These are phyloP conservation scores for Hirschfeldia incana DNA, from an alignment of 345 rosid species.

Conservation along the genomic window DNA sequence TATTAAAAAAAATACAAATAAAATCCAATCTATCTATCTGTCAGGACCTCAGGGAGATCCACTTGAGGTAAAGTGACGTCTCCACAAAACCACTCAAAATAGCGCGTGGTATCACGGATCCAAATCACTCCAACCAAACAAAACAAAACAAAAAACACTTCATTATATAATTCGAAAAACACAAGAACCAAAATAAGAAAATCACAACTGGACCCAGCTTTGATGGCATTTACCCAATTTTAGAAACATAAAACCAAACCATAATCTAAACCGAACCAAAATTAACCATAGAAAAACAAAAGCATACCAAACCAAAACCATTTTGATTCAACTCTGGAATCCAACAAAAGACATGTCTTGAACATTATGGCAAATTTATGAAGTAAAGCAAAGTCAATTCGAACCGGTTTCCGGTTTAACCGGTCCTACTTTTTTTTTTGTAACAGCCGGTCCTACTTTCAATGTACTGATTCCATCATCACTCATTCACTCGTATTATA, in stretches of 20 bases:
- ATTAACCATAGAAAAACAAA: background rate
- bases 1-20: background rate
- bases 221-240: slow-evolving; percentile 25
- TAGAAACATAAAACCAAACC: background rate
- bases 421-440: background rate
- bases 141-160: slow-evolving; percentile 25
- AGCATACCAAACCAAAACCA: background rate
- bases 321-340: background rate
- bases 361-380: background rate
- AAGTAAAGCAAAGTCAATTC: background rate
- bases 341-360: background rate
- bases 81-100: slow-evolving; percentile 36
- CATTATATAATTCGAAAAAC: slow-evolving; percentile 15
- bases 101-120: slow-evolving; percentile 33
- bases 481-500: slow-evolving; percentile 9
- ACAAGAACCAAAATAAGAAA: background rate
- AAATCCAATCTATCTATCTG: slow-evolving; percentile 39
- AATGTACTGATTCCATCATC: background rate
- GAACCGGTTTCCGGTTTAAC: slow-evolving; percentile 12
- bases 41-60: slow-evolving; percentile 42
- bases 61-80: slow-evolving; percentile 43
- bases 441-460: background rate
- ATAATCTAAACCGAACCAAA: background rate
- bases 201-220: slow-evolving; percentile 43
- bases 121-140: slow-evolving; percentile 15